Conservation (phyloP, 495 filamentous ascomycete genomes). For the Xylaria flabelliformis region DNA sequence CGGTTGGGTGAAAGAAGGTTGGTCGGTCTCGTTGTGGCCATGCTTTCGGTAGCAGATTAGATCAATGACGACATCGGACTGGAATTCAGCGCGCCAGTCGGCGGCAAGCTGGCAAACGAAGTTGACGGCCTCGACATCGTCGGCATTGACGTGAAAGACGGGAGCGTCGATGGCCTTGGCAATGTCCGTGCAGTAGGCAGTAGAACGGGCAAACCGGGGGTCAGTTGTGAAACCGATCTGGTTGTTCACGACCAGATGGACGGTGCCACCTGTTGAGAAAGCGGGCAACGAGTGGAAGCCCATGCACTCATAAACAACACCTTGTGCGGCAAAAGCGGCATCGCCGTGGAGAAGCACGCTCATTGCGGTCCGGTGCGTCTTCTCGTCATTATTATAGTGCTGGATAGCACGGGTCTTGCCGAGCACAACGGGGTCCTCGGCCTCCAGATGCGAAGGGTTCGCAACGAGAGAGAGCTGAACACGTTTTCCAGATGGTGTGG, state of each 20-base stretch:
- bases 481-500: slow-evolving; percentile 96
- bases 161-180: slow-evolving; percentile 98
- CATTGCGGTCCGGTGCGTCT: slow-evolving; percentile 87
- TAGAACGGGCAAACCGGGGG: slow-evolving; percentile 94
- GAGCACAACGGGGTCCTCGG: slow-evolving; percentile 96
- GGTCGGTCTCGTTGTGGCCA: slow-evolving; percentile 99
- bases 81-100: slow-evolving; percentile 98
- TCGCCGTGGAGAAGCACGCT: slow-evolving; percentile 95
- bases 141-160: slow-evolving; percentile 98
- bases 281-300: slow-evolving; percentile 94
- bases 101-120: slow-evolving; percentile 96
- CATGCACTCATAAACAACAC: slow-evolving; percentile 97
- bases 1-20: slow-evolving; percentile 99
- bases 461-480: slow-evolving; percentile 97
- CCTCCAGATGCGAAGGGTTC: slow-evolving; percentile 98
- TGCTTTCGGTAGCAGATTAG: slow-evolving; percentile 99
- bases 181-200: slow-evolving; percentile 98
- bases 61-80: slow-evolving; percentile 95
- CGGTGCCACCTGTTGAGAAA: slow-evolving; percentile 96
- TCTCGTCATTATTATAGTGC: slow-evolving; percentile 98
- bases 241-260: slow-evolving; percentile 98
- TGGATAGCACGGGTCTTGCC: slow-evolving; percentile 97
- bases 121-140: slow-evolving; percentile 97
- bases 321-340: slow-evolving; percentile 94
- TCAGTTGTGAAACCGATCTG: slow-evolving; percentile 99